A percentile compares a stretch with the other conserved stretches of the same genome.
Evolutionary conservation across 2,329 filamentous ascomycete genomes (phyloP).

Genomic region (Orbilia javanica): DNA sequence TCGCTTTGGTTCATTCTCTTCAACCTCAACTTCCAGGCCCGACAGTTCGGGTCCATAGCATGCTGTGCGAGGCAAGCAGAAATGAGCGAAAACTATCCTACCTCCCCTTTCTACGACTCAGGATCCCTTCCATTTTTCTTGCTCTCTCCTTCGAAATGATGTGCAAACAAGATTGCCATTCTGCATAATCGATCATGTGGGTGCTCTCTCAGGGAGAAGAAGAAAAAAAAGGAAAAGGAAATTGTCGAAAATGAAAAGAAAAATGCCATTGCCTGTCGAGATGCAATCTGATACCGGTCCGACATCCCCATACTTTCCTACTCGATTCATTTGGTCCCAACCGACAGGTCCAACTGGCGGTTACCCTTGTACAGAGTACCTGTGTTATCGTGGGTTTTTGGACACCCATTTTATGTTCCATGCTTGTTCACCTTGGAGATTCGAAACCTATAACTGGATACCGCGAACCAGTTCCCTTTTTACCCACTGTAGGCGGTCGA

Average conservation of each 20-base stretch:
- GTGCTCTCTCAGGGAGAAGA: slow-evolving; percentile 12
- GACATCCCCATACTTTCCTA: slow-evolving; percentile 56
- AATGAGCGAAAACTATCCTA: slow-evolving; percentile 21
- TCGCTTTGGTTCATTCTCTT: slow-evolving; percentile 28
- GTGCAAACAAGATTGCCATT: slow-evolving; percentile 39
- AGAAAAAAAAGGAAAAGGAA: neutral
- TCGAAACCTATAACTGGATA: slow-evolving; percentile 18
- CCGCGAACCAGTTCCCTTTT: slow-evolving; percentile 14
- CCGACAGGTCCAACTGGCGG: slow-evolving; percentile 54
- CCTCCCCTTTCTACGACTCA: neutral
- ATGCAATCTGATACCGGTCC: slow-evolving; percentile 58
- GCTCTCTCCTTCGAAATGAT: slow-evolving; percentile 20
- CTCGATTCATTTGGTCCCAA: slow-evolving; percentile 48
- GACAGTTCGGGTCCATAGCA: slow-evolving; percentile 29
- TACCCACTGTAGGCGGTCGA: slow-evolving; percentile 7
- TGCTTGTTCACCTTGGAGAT: slow-evolving; percentile 19
- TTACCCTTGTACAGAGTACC: slow-evolving; percentile 52
- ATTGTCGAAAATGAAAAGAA: neutral
- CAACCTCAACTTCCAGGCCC: slow-evolving; percentile 10
- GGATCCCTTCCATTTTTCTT: neutral
- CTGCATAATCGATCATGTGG: slow-evolving; percentile 54
- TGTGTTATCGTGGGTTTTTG: slow-evolving; percentile 36
- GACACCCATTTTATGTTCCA: slow-evolving; percentile 17
- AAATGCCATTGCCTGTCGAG: slow-evolving; percentile 20
- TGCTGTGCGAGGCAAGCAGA: slow-evolving; percentile 43